phyloP scores from a whole-genome alignment of 2,329 filamentous ascomycete species.

The Aspergillus sclerotialis region DNA sequence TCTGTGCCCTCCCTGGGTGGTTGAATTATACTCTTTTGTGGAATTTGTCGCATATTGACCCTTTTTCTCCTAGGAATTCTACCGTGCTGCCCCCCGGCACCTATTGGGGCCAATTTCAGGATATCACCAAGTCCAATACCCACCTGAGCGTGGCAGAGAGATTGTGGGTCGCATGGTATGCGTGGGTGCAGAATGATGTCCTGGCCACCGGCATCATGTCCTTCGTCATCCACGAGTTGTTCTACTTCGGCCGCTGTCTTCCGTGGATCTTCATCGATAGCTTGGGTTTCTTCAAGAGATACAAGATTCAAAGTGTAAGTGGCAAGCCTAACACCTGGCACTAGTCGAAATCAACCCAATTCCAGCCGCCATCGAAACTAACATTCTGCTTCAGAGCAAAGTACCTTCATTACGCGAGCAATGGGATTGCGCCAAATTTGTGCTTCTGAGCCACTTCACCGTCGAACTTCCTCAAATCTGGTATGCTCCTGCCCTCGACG shows the following conservation, averaged over 20 bases:
- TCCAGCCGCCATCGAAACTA: too few relatives aligned
- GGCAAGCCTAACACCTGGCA: constrained; percentile 5
- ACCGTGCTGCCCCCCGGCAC: constrained; percentile 39
- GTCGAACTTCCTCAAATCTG: constrained; percentile 98
- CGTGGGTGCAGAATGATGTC: constrained; percentile 98
- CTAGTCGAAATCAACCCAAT: constrained; percentile 6
- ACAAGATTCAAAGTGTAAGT: constrained; percentile 84
- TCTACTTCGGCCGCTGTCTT: constrained; percentile 88
- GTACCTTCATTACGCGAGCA: constrained; percentile 89
- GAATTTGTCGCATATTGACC: too few relatives aligned
- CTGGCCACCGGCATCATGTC: constrained; percentile 97
- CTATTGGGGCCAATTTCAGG: constrained; percentile 60
- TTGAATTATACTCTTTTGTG: too few relatives aligned
- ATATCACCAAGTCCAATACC: constrained; percentile 67
- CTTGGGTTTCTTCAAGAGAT: constrained; percentile 81
- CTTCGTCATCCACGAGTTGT: constrained; percentile 84
- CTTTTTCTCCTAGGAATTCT: constrained; percentile 44
- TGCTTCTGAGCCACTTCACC: constrained; percentile 92
- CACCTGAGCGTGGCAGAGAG: constrained; percentile 80
- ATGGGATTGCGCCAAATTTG: constrained; percentile 86
- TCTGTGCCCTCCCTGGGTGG: too few relatives aligned
- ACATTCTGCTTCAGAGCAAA: constrained; percentile 52
- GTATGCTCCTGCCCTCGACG: constrained; percentile 34
- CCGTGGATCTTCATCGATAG: constrained; percentile 90
- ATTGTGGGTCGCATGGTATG: constrained; percentile 93